Evolutionary conservation across 768 basidiomycete genomes (phyloP).

Genomic region (Leccinum sublutescens): DNA sequence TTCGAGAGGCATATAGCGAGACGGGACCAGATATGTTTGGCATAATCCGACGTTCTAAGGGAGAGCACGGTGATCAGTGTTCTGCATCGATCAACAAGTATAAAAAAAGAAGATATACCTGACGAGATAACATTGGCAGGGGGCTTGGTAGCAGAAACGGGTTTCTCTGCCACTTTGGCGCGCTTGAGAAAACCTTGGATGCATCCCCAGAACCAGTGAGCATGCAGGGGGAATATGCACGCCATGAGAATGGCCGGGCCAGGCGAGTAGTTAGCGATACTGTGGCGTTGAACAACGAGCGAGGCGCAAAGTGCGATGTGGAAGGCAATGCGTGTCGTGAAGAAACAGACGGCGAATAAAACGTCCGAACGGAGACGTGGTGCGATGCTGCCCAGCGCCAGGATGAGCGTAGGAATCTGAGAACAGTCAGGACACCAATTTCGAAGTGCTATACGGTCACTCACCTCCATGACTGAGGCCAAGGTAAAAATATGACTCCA

Average conservation of each 20-base stretch:
- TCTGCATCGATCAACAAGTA: neutral
- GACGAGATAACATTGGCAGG: neutral
- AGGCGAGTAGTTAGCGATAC: constrained; percentile 34
- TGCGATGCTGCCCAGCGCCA: constrained; percentile 45
- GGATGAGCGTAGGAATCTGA: constrained; percentile 55
- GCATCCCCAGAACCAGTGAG: constrained; percentile 52
- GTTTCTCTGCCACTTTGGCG: constrained; percentile 7
- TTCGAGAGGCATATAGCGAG: constrained; percentile 16
- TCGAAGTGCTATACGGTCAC: neutral
- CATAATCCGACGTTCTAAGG: constrained; percentile 19
- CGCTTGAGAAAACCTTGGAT: constrained; percentile 46
- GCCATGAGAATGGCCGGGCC: constrained; percentile 41
- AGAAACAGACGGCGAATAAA: constrained; percentile 49
- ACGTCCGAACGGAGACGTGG: constrained; percentile 47
- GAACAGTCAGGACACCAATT: neutral
- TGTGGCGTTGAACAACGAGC: constrained; percentile 31
- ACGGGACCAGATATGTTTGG: constrained; percentile 4
- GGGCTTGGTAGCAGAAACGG: constrained; percentile 2
- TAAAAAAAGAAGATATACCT: constrained; percentile 10
- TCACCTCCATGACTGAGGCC: constrained; percentile 47
- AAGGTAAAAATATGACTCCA: constrained; percentile 46
- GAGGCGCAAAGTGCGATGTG: constrained; percentile 40
- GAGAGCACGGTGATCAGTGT: constrained; percentile 1
- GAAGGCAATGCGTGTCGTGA: constrained; percentile 49
- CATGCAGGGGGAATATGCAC: constrained; percentile 48